These are phyloP conservation scores for Zostera marina DNA, from an alignment of 116 monocot genomes.

Conservation along the genomic window DNA sequence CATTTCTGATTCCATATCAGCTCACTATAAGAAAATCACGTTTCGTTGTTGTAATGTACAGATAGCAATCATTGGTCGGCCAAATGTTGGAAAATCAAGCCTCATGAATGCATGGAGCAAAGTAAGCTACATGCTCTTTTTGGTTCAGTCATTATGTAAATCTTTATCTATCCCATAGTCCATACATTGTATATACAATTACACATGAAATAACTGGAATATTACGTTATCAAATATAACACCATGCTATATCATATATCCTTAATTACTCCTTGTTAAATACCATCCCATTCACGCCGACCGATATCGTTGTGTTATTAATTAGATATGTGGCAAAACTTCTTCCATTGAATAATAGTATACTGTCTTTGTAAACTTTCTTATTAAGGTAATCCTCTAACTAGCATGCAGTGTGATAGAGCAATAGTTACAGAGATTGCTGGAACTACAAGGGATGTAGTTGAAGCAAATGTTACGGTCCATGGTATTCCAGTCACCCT, in stretches of 20 bases:
- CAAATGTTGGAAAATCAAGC: constrained; percentile 97
- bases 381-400: constrained; percentile 13
- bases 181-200: neutral
- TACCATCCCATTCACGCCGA: neutral
- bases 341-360: neutral
- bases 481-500: constrained; percentile 74
- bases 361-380: neutral
- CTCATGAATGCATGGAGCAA: constrained; percentile 97
- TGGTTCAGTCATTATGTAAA: neutral
- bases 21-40: neutral
- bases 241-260: neutral
- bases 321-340: neutral
- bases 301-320: neutral
- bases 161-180: too few species aligned
- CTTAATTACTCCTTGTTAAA: neutral
- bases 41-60: constrained; percentile 17
- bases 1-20: too few species aligned
- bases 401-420: constrained; percentile 94
- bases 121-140: constrained; percentile 30
- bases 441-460: constrained; percentile 89
- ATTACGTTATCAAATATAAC: neutral
- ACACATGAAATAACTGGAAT: neutral
- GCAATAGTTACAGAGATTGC: constrained; percentile 95
- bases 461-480: constrained; percentile 78
- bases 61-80: constrained; percentile 88